Evolutionary conservation across 352 stramenopile genomes (phyloP), one percentile per base, ranked within the genome.

Genomic region (Pythium rishiriense): DNA sequence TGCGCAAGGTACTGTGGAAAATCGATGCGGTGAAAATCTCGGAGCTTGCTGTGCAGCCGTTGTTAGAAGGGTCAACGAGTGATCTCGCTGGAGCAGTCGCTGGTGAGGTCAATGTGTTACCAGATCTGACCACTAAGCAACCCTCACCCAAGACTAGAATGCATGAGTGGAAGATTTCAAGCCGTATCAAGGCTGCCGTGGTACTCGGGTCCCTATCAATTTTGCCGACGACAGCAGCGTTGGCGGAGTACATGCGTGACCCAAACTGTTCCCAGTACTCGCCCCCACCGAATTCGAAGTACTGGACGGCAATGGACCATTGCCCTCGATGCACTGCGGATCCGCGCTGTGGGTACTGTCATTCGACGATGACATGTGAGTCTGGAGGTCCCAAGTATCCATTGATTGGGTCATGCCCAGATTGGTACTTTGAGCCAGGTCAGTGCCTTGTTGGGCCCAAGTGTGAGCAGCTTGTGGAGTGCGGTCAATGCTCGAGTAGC

Each of bases 301-400:
- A 83, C 64, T 91, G 82, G 85, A 62, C 77, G 15, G 78, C 78
- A 33, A 87, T 88, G 78, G 72, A 74, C 25, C 64, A 70, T n/a
- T 98, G 92, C 74, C 72, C 74, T 22, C 57, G 66, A 17, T 98
- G 93, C 56, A 64, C 90, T 33, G 60, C 69, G 9, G 73, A 81
- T 45, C 58, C 70, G 12, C 73, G 76, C 14, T 98, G 93, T 56
- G 93, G 93, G 3, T 98, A 91, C 60, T 98, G 93, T 64, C 73
- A 91, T 49, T 97, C 89, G 51, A 97, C 91, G n/a, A 79, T 98
- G 66, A 84, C 72, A 58, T 98, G 93, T 67, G 64, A 88, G 24
- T 64, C 69, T 4, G 91, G 93, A n/a, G 76, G 76, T 35, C 66
- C 75, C n/a, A 64, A 74, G 17, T 88, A 39, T 53, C 48, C 55